Base-by-base conservation (phyloP, 495 filamentous ascomycete species). In the Neurospora pannonica region DNA sequence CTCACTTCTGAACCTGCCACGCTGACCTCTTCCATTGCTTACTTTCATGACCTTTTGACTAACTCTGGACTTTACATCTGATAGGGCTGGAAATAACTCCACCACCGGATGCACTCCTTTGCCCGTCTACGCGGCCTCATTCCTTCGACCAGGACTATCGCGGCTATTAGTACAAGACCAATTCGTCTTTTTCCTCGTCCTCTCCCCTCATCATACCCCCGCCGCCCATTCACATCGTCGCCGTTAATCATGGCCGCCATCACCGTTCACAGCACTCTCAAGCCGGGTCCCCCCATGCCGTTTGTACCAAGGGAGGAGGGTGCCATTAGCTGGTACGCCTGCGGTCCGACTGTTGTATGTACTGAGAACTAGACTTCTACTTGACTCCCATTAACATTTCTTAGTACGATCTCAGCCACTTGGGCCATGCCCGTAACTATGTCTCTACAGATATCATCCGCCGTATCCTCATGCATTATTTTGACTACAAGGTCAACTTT, bases 381-480 rank as follows among this genome's bases (percentile, higher is more conserved):
- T 31, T 19, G 15, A 4, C 7, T 19, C 34, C 28, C 15, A 19
- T 67, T 67, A 17, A 67, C 54, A 67, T 19, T 13, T 54, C 24
- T 1, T 37, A 38, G 42, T 36, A 71, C 42, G 67, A 70, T 34
- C 70, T 72, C 15, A 74, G 38, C 67, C 39, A 75, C 39, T 38
- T 76, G 36, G 74, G 70, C 10, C 72, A 76, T 90, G 94, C 93
- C 13, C 86, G 94, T 71, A 99, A 97, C 84, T 98, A 97, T 91
- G 93, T 97, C 71, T 92, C 89, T 38, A 97, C 93, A 19, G 96
- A 98, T 82, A 96, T 99, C 67, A 90, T 98, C 74, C 89, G 95
- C 43, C 88, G 96, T 77, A 93, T 98, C 76, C 84, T 98, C 83
- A 82, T 85, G 75, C 91, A 97, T 79, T 95, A 97, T 82, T 97